Base-by-base conservation (phyloP, 805 yeast species). In the Aciculoconidium aculeatum region DNA sequence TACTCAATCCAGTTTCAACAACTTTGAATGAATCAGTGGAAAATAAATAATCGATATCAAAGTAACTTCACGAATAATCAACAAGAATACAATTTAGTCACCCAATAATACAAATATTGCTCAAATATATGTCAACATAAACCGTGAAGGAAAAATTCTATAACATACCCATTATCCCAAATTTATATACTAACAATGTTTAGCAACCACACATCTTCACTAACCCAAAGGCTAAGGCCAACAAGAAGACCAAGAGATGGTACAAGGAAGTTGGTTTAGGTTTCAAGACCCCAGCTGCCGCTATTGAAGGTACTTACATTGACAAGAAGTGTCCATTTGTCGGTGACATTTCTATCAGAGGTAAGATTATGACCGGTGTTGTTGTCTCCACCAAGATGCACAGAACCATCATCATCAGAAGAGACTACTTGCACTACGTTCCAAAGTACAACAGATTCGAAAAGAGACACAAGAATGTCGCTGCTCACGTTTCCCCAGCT, bases 391-490 rank as follows among this genome's bases (percentile, higher is more conserved):
- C 98, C 80, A 92, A 92, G 80, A 92, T 92, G 98, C 98, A 92
- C 94, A 92, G 99, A 80, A 92, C 99, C 61, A 83, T 92, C 76
- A 82, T 92, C 70, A 84, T 92, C 77, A 88, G 98, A 82, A 90
- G 99, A 77, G 97, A 92, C 67, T 92, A 92, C 94, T 85, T 92
- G 69, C 99, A 92, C 78, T 92, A 86, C 77, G 84, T 92, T 70
- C 95, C 97, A 72, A 92, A 92, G 82, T 92, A 92, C 79, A 92
- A 90, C 95, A 88, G 99, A 84, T 92, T 87, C 85, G 99, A 92
- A 79, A 92, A 92, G 85, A 87, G 99, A 79, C 99, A 92, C 85
- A 92, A 92, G 92, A 92, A 92, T 82, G 79, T 92, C 47, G 94
- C 99, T 68, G 99, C 96, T 60, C 99, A 92, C 77, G 85, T 92